phyloP scores from a whole-genome alignment of 1,284 basidiomycete genomes.

The Moesziomyces antarcticus region DNA sequence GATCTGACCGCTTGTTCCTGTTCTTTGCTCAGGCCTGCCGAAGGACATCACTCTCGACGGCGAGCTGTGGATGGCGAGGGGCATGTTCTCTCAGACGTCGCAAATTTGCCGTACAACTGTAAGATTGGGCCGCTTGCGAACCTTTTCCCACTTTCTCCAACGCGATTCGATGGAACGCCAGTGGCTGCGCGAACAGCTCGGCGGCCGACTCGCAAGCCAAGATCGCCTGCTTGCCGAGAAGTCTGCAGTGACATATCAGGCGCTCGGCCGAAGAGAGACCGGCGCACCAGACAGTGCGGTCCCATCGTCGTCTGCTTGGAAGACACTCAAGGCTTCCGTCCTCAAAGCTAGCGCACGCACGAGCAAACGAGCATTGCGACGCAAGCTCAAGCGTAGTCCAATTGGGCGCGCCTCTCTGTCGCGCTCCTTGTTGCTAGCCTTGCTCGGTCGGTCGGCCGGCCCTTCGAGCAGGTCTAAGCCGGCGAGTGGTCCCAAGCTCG shows the following conservation, averaged over 20 bases:
- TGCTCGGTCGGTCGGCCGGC: slow-evolving; percentile 8
- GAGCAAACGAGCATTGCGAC: background rate
- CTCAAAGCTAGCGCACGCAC: background rate
- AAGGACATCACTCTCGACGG: slow-evolving; percentile 75
- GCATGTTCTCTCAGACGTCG: slow-evolving; percentile 52
- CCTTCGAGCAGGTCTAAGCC: background rate
- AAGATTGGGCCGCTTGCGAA: slow-evolving; percentile 41
- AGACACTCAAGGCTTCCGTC: slow-evolving; percentile 15
- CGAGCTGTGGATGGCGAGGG: slow-evolving; percentile 69
- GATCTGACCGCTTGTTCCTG: too few species aligned
- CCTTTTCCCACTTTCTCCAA: slow-evolving; percentile 32
- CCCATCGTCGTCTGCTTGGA: slow-evolving; percentile 9
- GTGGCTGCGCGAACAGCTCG: slow-evolving; percentile 40
- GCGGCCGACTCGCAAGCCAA: slow-evolving; percentile 69
- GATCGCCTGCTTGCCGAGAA: slow-evolving; percentile 24
- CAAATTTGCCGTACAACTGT: slow-evolving; percentile 49
- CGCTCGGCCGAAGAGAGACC: background rate
- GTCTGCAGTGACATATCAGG: background rate
- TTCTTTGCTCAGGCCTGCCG: slow-evolving; percentile 71
- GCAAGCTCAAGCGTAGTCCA: background rate
- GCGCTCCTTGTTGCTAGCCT: slow-evolving; percentile 16
- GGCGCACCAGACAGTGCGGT: background rate
- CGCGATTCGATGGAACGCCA: slow-evolving; percentile 43
- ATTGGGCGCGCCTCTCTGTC: slow-evolving; percentile 4
- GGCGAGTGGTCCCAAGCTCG: background rate